Conservation (phyloP, 352 stramenopile genomes). For the Phytophthora quininea region DNA sequence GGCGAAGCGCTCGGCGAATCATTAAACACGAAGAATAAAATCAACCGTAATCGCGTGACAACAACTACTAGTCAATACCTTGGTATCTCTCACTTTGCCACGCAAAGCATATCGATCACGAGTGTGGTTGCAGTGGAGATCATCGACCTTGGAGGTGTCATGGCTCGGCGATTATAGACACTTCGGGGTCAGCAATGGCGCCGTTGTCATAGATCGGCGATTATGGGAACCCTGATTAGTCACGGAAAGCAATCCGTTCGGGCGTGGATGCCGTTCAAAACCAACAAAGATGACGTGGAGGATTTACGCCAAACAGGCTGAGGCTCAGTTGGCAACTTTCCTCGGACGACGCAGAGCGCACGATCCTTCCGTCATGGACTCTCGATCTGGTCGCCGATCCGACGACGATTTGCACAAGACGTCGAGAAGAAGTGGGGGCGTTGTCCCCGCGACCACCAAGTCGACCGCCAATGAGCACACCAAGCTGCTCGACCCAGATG, state of each 20-base stretch:
- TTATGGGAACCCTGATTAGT: slow-evolving; percentile 7
- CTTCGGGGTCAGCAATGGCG: too few relatives aligned
- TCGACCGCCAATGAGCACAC: slow-evolving; percentile 16
- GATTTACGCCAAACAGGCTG: background rate
- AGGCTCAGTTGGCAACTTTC: slow-evolving; percentile 17
- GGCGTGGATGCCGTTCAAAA: slow-evolving; percentile 19
- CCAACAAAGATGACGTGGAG: slow-evolving; percentile 10
- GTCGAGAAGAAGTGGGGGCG: slow-evolving; percentile 15
- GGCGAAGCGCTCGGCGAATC: background rate
- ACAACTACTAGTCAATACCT: background rate
- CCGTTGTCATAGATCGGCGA: background rate
- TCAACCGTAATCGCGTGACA: too few relatives aligned
- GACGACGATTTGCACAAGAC: slow-evolving; percentile 22
- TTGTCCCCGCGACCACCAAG: slow-evolving; percentile 28
- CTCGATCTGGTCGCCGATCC: slow-evolving; percentile 8
- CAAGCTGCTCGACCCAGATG: slow-evolving; percentile 25
- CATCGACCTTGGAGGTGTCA: too few relatives aligned
- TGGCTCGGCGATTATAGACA: too few relatives aligned
- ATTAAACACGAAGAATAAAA: background rate
- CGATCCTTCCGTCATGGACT: slow-evolving; percentile 6
- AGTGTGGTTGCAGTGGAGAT: too few relatives aligned
- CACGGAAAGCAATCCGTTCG: slow-evolving; percentile 4
- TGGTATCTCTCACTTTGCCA: too few relatives aligned
- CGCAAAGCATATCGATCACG: too few relatives aligned
- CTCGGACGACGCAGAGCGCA: slow-evolving; percentile 1